Evolutionary conservation across 495 filamentous ascomycete genomes (phyloP).

Genomic region (Massariosphaeria phaeospora): DNA sequence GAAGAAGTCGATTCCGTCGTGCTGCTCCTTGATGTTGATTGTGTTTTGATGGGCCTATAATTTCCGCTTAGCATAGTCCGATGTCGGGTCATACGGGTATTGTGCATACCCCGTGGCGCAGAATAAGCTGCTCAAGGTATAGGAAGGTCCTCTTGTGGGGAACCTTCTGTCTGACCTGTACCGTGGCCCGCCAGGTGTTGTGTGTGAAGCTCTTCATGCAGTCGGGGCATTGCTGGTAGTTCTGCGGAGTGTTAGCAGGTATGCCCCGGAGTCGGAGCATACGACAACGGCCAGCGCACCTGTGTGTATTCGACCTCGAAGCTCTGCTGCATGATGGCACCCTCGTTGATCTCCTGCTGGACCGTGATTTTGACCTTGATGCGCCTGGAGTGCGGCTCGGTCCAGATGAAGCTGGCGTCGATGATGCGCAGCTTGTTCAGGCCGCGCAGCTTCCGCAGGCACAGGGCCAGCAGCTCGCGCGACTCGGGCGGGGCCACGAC

Average conservation of each 20-base stretch:
- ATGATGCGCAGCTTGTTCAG: constrained; percentile 83
- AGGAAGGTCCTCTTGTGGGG: constrained; percentile 96
- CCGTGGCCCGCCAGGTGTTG: constrained; percentile 79
- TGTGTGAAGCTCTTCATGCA: constrained; percentile 92
- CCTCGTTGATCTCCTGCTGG: constrained; percentile 70
- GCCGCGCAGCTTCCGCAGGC: constrained; percentile 74
- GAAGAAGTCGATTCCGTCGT: constrained; percentile 93
- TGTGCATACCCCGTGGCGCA: constrained; percentile 85
- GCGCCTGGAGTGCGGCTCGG: constrained; percentile 87
- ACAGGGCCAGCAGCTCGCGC: constrained; percentile 82
- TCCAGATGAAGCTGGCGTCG: constrained; percentile 96
- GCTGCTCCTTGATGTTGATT: constrained; percentile 90
- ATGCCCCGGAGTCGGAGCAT: too few relatives aligned
- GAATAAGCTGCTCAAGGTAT: constrained; percentile 91
- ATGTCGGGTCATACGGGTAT: too few relatives aligned
- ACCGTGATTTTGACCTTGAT: constrained; percentile 91
- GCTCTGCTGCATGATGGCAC: constrained; percentile 80
- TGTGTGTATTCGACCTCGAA: constrained; percentile 92
- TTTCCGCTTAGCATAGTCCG: too few relatives aligned
- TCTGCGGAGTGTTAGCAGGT: too few relatives aligned
- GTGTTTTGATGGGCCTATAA: constrained; percentile 92
- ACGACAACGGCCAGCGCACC: too few relatives aligned
- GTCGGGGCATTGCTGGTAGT: constrained; percentile 83
- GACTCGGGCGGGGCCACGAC: constrained; percentile 76
- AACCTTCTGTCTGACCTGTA: constrained; percentile 95